A percentile compares a stretch with the other conserved stretches of the same genome.
phyloP scores from a whole-genome alignment of 495 filamentous ascomycete genomes.

The Echria macrotheca region DNA sequence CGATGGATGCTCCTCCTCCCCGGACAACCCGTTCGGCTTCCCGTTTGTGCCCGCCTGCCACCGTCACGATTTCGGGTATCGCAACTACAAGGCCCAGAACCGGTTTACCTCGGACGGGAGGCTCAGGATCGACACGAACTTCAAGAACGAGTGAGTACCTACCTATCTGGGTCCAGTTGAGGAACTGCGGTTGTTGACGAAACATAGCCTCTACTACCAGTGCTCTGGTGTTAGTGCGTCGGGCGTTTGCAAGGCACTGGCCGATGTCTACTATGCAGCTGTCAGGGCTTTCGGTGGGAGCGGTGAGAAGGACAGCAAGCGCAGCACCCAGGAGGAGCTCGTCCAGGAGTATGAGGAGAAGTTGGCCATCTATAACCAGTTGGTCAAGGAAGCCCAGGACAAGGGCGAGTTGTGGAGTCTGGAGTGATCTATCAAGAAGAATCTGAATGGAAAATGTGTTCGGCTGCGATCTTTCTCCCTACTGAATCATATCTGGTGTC shows the following conservation, averaged over 20 bases:
- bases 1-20: slow-evolving; percentile 38
- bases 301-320: slow-evolving; percentile 17
- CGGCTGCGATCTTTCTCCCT: too few relatives aligned
- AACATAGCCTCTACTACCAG: slow-evolving; percentile 29
- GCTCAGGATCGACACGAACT: slow-evolving; percentile 38
- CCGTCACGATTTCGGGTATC: slow-evolving; percentile 48
- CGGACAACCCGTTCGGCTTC: slow-evolving; percentile 42
- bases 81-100: slow-evolving; percentile 37
- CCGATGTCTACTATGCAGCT: slow-evolving; percentile 41
- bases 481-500: too few relatives aligned
- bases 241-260: slow-evolving; percentile 29
- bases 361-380: slow-evolving; percentile 26
- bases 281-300: slow-evolving; percentile 36
- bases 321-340: slow-evolving; percentile 23
- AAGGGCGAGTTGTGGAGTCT: slow-evolving; percentile 14
- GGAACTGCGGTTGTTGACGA: background rate
- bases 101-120: slow-evolving; percentile 34
- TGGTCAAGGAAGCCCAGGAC: slow-evolving; percentile 26
- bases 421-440: background rate
- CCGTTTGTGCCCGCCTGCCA: slow-evolving; percentile 38
- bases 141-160: slow-evolving; percentile 31
- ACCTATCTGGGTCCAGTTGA: background rate
- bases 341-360: slow-evolving; percentile 28
- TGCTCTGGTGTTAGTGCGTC: slow-evolving; percentile 13
- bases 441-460: too few relatives aligned